A percentile compares a stretch with the other conserved stretches of the same genome.
phyloP scores from a whole-genome alignment of 2,329 filamentous ascomycete species.

The Pezizomycotina sp. region DNA sequence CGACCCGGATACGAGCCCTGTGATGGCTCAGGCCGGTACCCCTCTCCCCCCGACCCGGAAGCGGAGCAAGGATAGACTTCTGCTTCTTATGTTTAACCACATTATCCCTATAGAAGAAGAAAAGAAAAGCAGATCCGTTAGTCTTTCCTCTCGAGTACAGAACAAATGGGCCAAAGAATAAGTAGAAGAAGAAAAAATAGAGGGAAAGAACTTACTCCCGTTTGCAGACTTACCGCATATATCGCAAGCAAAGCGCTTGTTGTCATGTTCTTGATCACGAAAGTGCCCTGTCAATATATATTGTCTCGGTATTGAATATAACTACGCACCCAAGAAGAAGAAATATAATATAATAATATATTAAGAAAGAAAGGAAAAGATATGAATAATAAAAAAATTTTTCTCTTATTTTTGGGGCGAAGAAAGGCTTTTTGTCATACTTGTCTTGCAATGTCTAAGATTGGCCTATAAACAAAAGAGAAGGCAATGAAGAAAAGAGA shows the following conservation, averaged over 20 bases:
- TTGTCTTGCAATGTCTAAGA: conserved; percentile 18
- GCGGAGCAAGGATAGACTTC: conserved; percentile 20
- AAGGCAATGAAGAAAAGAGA: no score
- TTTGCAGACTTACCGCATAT: conserved; percentile 20
- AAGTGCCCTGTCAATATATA: conserved; percentile 14
- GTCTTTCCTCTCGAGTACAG: not conserved
- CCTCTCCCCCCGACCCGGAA: conserved; percentile 12
- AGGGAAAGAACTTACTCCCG: conserved; percentile 15
- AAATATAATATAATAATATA: no score
- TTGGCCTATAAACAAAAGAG: conserved; percentile 12
- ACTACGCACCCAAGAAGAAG: no score
- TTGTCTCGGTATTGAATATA: no score
- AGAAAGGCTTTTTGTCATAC: no score
- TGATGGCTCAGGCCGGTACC: conserved; percentile 15
- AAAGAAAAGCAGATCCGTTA: not conserved
- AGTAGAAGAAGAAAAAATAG: no score
- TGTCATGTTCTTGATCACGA: conserved; percentile 18
- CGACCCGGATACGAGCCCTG: conserved; percentile 17
- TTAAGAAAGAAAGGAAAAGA: no score
- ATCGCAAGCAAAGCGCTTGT: conserved; percentile 19
- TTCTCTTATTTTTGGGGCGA: no score
- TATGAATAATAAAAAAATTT: no score
- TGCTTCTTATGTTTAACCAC: conserved; percentile 25
- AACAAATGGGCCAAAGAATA: not conserved
- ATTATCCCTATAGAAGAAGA: conserved; percentile 20